Evolutionary conservation across 1,139 yeast genomes (phyloP), one percentile per base, ranked within the genome.

Genomic region (Debaryomyces subglobosus): DNA sequence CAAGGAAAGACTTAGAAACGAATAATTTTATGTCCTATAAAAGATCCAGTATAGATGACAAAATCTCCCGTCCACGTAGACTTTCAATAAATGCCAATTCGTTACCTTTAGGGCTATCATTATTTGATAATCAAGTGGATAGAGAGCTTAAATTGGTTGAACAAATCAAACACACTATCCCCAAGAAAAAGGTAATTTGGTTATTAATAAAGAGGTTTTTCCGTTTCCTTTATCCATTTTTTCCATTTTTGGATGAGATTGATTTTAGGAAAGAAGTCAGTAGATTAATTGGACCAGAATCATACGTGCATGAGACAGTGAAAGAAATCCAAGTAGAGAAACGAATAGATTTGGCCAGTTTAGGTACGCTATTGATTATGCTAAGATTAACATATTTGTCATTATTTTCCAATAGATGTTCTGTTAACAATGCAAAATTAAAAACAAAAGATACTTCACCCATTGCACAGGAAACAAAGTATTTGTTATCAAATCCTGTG

Each of bases 171-270:
- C 20, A 30, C 13, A 60, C 63, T n/a, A 57, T 72, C 15, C 77
- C 77, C 8, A 60, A 60, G 10, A 59, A 60, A 44, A 55, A 52
- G 43, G 66, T 64, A 1, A 52, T 69, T 18, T 67, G 70, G 72
- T 44, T 57, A 9, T 58, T 69, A 34, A 47, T 71, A 1, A 61
- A 61, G 30, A 51, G 65, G 18, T 72, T 63, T 50, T 69, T 72
- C 48, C 32, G 43, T 6, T 44, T 54, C 8, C 45, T 69, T 5
- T 68, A 68, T 47, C 66, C 72, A 2, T 58, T 60, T 45, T 56
- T 66, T 43, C 75, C 77, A 3, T 67, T 62, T 49, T 46, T 70
- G 30, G 73, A 71, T 42, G 71, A 69, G 47, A 49, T 48, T 5
- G 58, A 58, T 10, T 70, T 69, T 44, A 52, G 60, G 23, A 40